Base-by-base conservation (phyloP, 2,329 filamentous ascomycete species). In the Xylariaceae sp. region DNA sequence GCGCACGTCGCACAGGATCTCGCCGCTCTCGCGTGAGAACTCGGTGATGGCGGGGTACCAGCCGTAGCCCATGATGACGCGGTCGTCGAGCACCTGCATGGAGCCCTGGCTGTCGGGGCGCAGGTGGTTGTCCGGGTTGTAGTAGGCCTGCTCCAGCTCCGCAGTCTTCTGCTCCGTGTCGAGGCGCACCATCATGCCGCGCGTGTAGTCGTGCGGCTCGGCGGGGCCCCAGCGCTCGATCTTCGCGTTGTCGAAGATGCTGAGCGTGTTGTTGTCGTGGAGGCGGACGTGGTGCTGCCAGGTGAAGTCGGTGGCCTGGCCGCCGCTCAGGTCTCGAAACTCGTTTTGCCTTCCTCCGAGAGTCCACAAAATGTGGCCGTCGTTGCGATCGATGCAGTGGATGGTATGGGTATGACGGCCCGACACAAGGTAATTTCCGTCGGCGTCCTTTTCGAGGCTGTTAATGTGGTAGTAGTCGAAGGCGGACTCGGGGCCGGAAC, bases 21-120 rank as follows among this genome's bases (percentile, higher is more conserved):
- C 50, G 7, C 71, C 72, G 19, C 68, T 61, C 19, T 68, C 62
- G 2, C 57, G 44, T 0, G 58, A 56, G 45, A 70, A 63, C 42
- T 68, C 67, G 6, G 65, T 70, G 14, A 68, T 47, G 7, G 62
- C 63, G 0, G 66, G 66, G 21, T 63, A 57, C 1, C 60, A 64
- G 14, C 75, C 73, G 70, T 73, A 79, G 39, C 72, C 70, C 22
- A 78, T 65, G 26, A 77, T 58, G 6, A 65, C 64, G 40, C 72
- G 69, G 25, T 66, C 67, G 21, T 39, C 35, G 29, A 47, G 29
- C 10, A 74, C 46, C 47, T 80, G 75, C 25, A 70, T 65, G 38
- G 63, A 68, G 1, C 67, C 68, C 39, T 72, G 68, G 1, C 38
- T 45, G 5, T 52, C 59, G 2, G 62, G 56, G 34, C 61, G 57